A percentile compares a stretch with the other conserved stretches of the same genome.
Conservation (phyloP, 2,329 filamentous ascomycete genomes). For the Dothidotthia symphoricarpi region DNA sequence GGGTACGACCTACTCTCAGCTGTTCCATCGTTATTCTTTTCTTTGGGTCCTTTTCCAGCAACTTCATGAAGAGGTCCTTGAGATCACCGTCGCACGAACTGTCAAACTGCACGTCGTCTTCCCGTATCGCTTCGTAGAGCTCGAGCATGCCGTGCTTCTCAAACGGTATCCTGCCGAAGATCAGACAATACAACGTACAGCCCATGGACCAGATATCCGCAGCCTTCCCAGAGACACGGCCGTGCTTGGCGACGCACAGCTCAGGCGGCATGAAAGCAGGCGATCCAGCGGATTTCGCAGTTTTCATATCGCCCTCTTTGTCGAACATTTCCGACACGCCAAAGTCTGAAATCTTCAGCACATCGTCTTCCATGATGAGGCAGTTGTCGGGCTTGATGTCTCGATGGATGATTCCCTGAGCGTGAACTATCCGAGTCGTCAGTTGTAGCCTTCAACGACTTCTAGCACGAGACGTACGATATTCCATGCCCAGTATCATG, state of each 20-base stretch:
- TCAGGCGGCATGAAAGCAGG: constrained; percentile 94
- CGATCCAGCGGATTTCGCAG: constrained; percentile 88
- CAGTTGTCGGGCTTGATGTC: constrained; percentile 99
- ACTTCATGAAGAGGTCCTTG: constrained; percentile 66
- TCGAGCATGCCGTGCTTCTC: constrained; percentile 76
- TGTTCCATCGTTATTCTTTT: constrained; percentile 81
- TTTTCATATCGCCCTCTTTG: constrained; percentile 82
- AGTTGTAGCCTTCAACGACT: constrained; percentile 10
- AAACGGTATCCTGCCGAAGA: constrained; percentile 86
- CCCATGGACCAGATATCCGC: constrained; percentile 99
- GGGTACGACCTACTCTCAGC: constrained; percentile 63
- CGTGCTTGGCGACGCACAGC: constrained; percentile 81
- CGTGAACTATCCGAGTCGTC: constrained; percentile 64
- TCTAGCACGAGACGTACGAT: constrained; percentile 57
- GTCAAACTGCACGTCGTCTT: constrained; percentile 63
- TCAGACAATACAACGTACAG: constrained; percentile 86
- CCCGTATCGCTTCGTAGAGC: constrained; percentile 83
- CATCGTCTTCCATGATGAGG: constrained; percentile 81
- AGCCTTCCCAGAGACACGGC: constrained; percentile 81
- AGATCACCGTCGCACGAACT: constrained; percentile 66
- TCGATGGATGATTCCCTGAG: constrained; percentile 89
- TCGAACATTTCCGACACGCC: constrained; percentile 99
- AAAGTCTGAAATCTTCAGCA: constrained; percentile 97
- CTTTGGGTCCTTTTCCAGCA: constrained; percentile 81
- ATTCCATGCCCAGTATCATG: constrained; percentile 91